These are phyloP conservation scores for Phytophthora europaea DNA, from an alignment of 352 stramenopile species.

Conservation along the genomic window DNA sequence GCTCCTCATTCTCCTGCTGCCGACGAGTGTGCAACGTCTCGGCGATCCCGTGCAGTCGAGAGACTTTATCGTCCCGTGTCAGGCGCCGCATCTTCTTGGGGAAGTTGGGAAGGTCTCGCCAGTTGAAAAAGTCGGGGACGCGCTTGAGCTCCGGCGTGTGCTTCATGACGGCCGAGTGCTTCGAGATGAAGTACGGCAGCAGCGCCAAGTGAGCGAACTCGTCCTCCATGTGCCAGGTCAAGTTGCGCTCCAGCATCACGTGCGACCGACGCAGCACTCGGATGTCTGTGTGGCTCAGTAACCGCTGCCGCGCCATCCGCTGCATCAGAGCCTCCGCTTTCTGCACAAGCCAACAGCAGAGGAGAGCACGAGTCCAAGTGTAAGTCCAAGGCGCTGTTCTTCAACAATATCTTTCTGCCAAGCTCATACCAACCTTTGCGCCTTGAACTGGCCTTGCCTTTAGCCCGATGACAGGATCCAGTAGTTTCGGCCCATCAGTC, in stretches of 20 bases:
- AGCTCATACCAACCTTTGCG: slow-evolving; percentile 43
- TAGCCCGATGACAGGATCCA: slow-evolving; percentile 59
- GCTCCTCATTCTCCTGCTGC: slow-evolving; percentile 1
- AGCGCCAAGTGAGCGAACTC: slow-evolving; percentile 70
- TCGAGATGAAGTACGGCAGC: slow-evolving; percentile 65
- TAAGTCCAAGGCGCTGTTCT: background rate
- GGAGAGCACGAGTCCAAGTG: background rate
- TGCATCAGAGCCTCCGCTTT: slow-evolving; percentile 70
- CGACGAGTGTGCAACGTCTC: slow-evolving; percentile 43
- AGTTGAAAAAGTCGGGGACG: slow-evolving; percentile 59
- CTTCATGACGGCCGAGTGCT: slow-evolving; percentile 39
- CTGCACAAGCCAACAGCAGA: slow-evolving; percentile 27
- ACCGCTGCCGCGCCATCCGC: slow-evolving; percentile 60
- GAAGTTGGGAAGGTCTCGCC: slow-evolving; percentile 58
- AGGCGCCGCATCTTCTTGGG: slow-evolving; percentile 35
- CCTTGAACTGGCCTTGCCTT: slow-evolving; percentile 45
- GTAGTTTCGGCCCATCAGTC: slow-evolving; percentile 33
- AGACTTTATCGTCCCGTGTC: slow-evolving; percentile 20
- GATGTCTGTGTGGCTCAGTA: slow-evolving; percentile 62
- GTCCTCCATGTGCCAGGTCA: slow-evolving; percentile 57
- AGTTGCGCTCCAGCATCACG: slow-evolving; percentile 72
- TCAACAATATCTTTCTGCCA: background rate
- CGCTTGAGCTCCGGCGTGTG: slow-evolving; percentile 46
- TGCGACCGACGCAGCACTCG: slow-evolving; percentile 58
- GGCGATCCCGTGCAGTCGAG: slow-evolving; percentile 44